A percentile compares a stretch with the other conserved stretches of the same genome.
These are phyloP conservation scores for Ogataea angusta DNA, from an alignment of 805 yeast species.

Conservation along the genomic window DNA sequence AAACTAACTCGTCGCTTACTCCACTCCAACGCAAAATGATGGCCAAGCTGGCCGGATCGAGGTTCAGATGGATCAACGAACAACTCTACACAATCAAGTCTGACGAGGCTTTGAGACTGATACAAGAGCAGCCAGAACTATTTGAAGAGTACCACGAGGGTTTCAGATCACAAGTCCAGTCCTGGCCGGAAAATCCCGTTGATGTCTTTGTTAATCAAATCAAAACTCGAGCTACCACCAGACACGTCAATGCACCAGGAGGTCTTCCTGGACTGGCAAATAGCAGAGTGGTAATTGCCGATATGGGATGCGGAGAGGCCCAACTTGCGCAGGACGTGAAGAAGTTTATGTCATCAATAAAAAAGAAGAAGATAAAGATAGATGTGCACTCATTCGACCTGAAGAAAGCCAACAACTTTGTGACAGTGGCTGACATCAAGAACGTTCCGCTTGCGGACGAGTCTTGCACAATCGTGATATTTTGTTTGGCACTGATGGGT, in stretches of 20 bases:
- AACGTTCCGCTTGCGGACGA: slow-evolving; percentile 80
- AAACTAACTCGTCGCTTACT: slow-evolving; percentile 41
- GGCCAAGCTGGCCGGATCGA: slow-evolving; percentile 88
- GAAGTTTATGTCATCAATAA: slow-evolving; percentile 38
- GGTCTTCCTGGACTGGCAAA: slow-evolving; percentile 75
- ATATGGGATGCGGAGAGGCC: slow-evolving; percentile 99
- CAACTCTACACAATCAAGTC: slow-evolving; percentile 89
- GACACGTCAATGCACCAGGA: slow-evolving; percentile 87
- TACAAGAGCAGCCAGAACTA: slow-evolving; percentile 77
- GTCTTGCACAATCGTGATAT: slow-evolving; percentile 84
- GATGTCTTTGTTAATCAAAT: slow-evolving; percentile 78
- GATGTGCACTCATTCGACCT: slow-evolving; percentile 88
- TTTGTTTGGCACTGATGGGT: slow-evolving; percentile 96
- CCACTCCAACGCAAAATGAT: slow-evolving; percentile 94
- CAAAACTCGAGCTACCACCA: slow-evolving; percentile 52
- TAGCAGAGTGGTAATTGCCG: slow-evolving; percentile 79
- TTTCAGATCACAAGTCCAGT: slow-evolving; percentile 88
- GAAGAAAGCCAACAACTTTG: slow-evolving; percentile 80
- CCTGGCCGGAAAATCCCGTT: slow-evolving; percentile 99
- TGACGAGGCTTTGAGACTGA: slow-evolving; percentile 66
- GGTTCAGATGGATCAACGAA: slow-evolving; percentile 98
- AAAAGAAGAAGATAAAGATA: slow-evolving; percentile 41
- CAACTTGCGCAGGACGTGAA: slow-evolving; percentile 69
- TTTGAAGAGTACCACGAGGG: slow-evolving; percentile 96
- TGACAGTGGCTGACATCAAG: slow-evolving; percentile 95